phyloP scores from a whole-genome alignment of 192 early-diverging fungal genomes.

The Umbelopsis ramanniana region DNA sequence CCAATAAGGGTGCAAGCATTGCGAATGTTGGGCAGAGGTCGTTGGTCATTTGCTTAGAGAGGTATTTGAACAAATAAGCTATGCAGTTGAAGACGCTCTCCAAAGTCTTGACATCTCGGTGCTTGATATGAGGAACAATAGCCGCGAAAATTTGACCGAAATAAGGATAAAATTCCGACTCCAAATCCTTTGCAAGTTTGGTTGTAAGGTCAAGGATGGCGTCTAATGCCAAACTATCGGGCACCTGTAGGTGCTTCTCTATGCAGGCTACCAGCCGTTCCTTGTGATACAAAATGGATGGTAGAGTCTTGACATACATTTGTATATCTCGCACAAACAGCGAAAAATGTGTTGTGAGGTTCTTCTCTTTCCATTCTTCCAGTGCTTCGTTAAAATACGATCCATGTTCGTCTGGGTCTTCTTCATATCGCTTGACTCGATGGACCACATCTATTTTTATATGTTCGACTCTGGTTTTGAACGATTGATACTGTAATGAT shows the following conservation, averaged over 20 bases:
- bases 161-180: slow-evolving; percentile 85
- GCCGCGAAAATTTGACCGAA: slow-evolving; percentile 67
- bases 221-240: slow-evolving; percentile 73
- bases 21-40: slow-evolving; percentile 79
- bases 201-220: slow-evolving; percentile 81
- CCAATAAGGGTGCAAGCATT: slow-evolving; percentile 75
- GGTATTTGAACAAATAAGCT: slow-evolving; percentile 91
- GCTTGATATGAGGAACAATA: slow-evolving; percentile 70
- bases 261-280: slow-evolving; percentile 70
- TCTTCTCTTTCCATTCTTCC: slow-evolving; percentile 88
- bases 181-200: slow-evolving; percentile 89
- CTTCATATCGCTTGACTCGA: slow-evolving; percentile 60
- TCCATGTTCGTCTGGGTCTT: slow-evolving; percentile 61
- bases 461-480: slow-evolving; percentile 68
- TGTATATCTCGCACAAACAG: slow-evolving; percentile 71
- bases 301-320: slow-evolving; percentile 70
- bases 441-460: slow-evolving; percentile 86
- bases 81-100: slow-evolving; percentile 89
- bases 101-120: slow-evolving; percentile 71
- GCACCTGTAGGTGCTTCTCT: slow-evolving; percentile 65
- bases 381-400: slow-evolving; percentile 87
- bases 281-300: slow-evolving; percentile 93
- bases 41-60: slow-evolving; percentile 67
- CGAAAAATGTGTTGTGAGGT: slow-evolving; percentile 83
- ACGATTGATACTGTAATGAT: slow-evolving; percentile 73